Evolutionary conservation across 1,284 basidiomycete species (phyloP), one percentile per base, ranked within the genome.

Genomic region (Apiotrichum siamense): DNA sequence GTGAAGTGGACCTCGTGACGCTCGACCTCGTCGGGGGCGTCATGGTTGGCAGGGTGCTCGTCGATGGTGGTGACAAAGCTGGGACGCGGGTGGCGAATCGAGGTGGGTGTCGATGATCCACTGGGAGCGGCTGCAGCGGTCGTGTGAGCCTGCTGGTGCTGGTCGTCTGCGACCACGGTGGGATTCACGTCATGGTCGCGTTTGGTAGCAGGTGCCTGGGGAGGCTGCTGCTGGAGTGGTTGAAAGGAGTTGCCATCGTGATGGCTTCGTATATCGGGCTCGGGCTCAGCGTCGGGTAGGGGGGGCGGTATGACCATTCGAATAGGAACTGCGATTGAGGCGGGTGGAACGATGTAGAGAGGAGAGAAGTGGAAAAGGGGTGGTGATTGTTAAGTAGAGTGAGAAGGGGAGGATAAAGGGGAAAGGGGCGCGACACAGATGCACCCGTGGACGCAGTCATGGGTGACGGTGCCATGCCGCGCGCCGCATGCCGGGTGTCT

Each of bases 181-280:
- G 17, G 33, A 23, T 15, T 17, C 13, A 23, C 15, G 23, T n/a
- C 24, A 21, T n/a, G n/a, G n/a, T n/a, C n/a, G n/a, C n/a, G n/a
- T n/a, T n/a, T n/a, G n/a, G n/a, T n/a, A n/a, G n/a, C n/a, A n/a
- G n/a, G n/a, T 13, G 25, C 9, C 29, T 23, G 24, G 9, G 35
- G 24, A 24, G 18, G 42, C 11, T 27, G 20, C 7, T 27, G 10
- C 17, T 37, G 3, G 31, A 31, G 45, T 33, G 45, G n/a, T 43
- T 47, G 33, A 20, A 39, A 26, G 40, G 29, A 26, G 35, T 29
- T 17, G 33, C 31, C 29, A 41, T 47, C 18, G 21, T 49, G 44
- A 47, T 43, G 37, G 52, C 52, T 54, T 54, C 56, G 49, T 57
- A 57, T 57, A 57, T 57, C 56, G 56, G 56, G 56, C 43, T 57